A percentile compares a stretch with the other conserved stretches of the same genome.
Evolutionary conservation across 139 green algal genomes (phyloP).

Genomic region (Zygnema circumcarinatum): DNA sequence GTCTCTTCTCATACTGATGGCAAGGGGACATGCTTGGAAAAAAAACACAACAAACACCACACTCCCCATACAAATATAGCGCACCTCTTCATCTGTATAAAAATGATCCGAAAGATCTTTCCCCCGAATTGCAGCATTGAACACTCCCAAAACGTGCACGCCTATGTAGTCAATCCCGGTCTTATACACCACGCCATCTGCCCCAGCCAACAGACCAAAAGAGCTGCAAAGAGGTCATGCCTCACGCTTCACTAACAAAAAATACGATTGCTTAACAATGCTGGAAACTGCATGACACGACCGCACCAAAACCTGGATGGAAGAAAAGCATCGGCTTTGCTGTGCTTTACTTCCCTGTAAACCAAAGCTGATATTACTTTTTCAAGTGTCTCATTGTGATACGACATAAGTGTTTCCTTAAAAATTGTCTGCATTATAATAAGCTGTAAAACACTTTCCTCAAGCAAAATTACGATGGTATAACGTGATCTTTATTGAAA

Average conservation of each 20-base stretch:
- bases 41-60: neutral
- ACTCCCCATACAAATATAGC: neutral
- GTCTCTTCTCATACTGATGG: neutral
- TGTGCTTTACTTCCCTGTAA: too few relatives aligned
- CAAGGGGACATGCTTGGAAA: neutral
- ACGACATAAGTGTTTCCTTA: neutral
- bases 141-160: conserved; percentile 73
- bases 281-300: neutral
- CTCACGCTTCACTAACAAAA: neutral
- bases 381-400: too few relatives aligned
- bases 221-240: neutral
- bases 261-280: neutral
- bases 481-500: too few relatives aligned
- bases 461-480: too few relatives aligned
- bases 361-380: too few relatives aligned
- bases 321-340: too few relatives aligned
- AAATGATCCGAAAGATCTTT: neutral
- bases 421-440: neutral
- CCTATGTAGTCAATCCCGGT: conserved; percentile 73
- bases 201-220: neutral
- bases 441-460: neutral
- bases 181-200: conserved; percentile 74
- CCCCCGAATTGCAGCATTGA: conserved; percentile 71
- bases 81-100: conserved; percentile 1
- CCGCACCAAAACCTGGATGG: too few relatives aligned